A percentile compares a stretch with the other conserved stretches of the same genome.
Evolutionary conservation across 495 filamentous ascomycete species (phyloP).

Genomic region (Aspergillus nidulans): DNA sequence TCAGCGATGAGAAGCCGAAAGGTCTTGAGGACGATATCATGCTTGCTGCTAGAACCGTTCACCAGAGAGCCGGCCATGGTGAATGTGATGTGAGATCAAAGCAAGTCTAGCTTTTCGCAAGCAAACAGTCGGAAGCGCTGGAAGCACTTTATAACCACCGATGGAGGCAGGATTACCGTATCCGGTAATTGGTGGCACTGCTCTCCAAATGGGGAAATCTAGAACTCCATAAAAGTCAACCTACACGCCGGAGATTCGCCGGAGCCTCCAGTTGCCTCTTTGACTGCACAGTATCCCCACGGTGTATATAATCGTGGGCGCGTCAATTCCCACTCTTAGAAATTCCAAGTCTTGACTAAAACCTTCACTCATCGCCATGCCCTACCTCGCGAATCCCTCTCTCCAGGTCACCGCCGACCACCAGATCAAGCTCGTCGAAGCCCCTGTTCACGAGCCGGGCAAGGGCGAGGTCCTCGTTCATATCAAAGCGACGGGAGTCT

Average conservation of each 20-base stretch:
- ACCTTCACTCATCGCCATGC: background rate
- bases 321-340: background rate
- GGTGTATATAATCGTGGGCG: background rate
- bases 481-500: constrained; percentile 49
- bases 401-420: constrained; percentile 55
- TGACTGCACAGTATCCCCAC: background rate
- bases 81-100: constrained; percentile 9
- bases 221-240: background rate
- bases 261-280: constrained; percentile 7
- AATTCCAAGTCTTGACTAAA: background rate
- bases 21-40: constrained; percentile 45
- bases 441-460: constrained; percentile 45
- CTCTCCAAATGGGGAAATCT: constrained; percentile 8
- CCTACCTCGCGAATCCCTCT: constrained; percentile 47
- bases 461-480: constrained; percentile 47
- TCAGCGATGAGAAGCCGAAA: constrained; percentile 55
- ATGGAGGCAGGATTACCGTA: constrained; percentile 8
- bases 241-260: background rate
- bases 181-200: constrained; percentile 17
- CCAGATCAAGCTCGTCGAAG: constrained; percentile 44
- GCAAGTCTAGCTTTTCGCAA: background rate
- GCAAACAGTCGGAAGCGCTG: background rate
- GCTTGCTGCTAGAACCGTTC: constrained; percentile 25
- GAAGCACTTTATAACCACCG: constrained; percentile 4
- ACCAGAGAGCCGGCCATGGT: constrained; percentile 19